Base-by-base conservation (phyloP, 2,329 filamentous ascomycete species). In the Botrytis galanthina region DNA sequence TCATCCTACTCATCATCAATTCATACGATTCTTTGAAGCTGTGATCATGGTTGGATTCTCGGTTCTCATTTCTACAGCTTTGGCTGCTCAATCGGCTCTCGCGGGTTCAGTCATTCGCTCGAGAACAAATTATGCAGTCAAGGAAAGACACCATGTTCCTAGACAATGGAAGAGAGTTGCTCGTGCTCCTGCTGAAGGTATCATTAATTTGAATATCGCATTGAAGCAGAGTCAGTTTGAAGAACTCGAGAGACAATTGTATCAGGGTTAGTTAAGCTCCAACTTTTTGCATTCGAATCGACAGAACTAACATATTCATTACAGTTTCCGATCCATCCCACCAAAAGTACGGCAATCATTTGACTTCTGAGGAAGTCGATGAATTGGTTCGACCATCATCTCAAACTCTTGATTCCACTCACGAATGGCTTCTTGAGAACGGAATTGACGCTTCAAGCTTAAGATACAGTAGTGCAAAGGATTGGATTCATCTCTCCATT, bases 171-270 rank as follows among this genome's bases (percentile, higher is more conserved):
- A 80, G 14, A 83, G 82, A 74, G 78, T 85, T 64, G 83, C 83
- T 57, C 81, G 83, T 46, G 85, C 87, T 4, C 83, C 86, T 57
- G 82, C 84, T 62, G 80, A 83, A 29, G 84, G 87, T 74, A 81
- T 83, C 48, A 84, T 90, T 74, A 81, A 87, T 51, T 81, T 90
- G 64, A 85, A 88, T 68, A 89, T 90, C 78, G 88, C 86, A 44
- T 79, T 90, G 74, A 89, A 86, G 82, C 88, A 90, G 79, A 83
- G 84, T 73, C 85, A 86, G 61, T 88, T 89, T 73, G 83, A 84
- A 29, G 85, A 86, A 75, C 81, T 90, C 32, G 87, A 89, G 79
- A 83, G 84, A 74, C 87, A 89, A 76, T 82, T 90, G 5, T 83
- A 84, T 74, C 84, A 88, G 80, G 84, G 85, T 85, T 79, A 75